Base-by-base conservation (phyloP, 2,329 filamentous ascomycete species). In the Trichoderma guizhouense region DNA sequence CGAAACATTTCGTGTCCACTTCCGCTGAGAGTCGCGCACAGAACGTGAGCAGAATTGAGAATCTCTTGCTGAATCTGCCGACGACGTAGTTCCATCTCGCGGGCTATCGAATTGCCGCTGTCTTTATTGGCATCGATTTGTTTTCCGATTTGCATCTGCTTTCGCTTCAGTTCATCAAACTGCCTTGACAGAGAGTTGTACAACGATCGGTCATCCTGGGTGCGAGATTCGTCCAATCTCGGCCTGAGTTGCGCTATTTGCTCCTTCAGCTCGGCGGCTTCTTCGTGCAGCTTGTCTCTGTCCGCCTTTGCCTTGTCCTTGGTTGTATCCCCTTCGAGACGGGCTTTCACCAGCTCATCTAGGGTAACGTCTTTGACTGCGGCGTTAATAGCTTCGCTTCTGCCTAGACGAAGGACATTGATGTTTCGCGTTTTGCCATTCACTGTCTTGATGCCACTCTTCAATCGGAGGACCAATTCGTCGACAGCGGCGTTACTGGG, bases 1-100 rank as follows among this genome's bases (percentile, higher is more conserved):
- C 95, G 94, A 84, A 99, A 97, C 90, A 98, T 97, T 76, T 99
- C 96, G 78, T 99, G 97, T 4, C 96, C 96, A 81, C 92, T 95
- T 77, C 95, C 96, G 80, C 95, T 98, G 69, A 99, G 89, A 0
- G 96, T 99, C 55, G 95, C 93, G 81, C 96, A 99, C 34, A 99
- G 90, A 66, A 99, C 92, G 82, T 99, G 93, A 2, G 96, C 94
- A 28, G 91, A 91, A 78, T 97, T 92, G 60, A 99, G 89, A 69
- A 99, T 93, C 76, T 96, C 91, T 80, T 98, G 95, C 81, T 98
- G 95, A 60, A 96, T 89, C 76, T 91, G 89, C 57, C 93, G 92
- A 70, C 93, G 90, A 73, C 92, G 92, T 77, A 99, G 89, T 76
- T 99, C 96, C 72, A 91, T 91, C 79, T 97, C 93, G 75, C 96